Evolutionary conservation across 31 red algal genomes (phyloP).

Genomic region (Asparagopsis taxiformis): DNA sequence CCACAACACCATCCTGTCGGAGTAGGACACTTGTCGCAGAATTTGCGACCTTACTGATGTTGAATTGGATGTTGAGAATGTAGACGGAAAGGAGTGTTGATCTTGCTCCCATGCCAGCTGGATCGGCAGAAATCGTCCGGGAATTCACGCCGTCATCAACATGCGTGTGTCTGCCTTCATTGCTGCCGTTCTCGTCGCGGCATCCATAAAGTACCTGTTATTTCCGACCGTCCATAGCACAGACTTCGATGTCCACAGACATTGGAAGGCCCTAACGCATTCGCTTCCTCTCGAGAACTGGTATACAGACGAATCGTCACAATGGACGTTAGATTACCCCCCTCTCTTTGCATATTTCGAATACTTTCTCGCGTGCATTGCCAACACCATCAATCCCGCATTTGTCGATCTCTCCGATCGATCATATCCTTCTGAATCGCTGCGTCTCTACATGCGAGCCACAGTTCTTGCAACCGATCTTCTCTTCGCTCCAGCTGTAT

Average conservation of each 20-base stretch:
- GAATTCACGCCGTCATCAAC: not conserved
- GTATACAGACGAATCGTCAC: conserved; percentile 73
- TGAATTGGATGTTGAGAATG: too few species aligned
- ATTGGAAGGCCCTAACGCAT: conserved; percentile 78
- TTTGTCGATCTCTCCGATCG: conserved; percentile 6
- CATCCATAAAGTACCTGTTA: conserved; percentile 66
- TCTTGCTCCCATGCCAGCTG: too few species aligned
- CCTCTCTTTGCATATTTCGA: conserved; percentile 81
- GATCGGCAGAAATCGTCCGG: not conserved
- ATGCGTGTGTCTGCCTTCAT: not conserved
- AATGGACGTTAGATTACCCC: conserved; percentile 87
- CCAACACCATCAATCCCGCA: conserved; percentile 8
- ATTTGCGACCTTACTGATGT: too few species aligned
- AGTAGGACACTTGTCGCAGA: too few species aligned
- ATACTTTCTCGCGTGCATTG: conserved; percentile 15
- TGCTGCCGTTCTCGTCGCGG: conserved; percentile 10
- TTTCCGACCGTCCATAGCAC: conserved; percentile 58
- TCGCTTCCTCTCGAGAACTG: conserved; percentile 50
- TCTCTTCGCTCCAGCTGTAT: conserved; percentile 19
- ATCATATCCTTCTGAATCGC: not conserved
- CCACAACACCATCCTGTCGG: too few species aligned
- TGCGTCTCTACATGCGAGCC: conserved; percentile 30
- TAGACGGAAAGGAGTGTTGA: too few species aligned
- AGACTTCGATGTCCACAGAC: conserved; percentile 85
- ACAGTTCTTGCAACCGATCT: conserved; percentile 38